Evolutionary conservation across 1,284 basidiomycete species (phyloP), one percentile per base, ranked within the genome.

Genomic region (Leccinum pachyderme): DNA sequence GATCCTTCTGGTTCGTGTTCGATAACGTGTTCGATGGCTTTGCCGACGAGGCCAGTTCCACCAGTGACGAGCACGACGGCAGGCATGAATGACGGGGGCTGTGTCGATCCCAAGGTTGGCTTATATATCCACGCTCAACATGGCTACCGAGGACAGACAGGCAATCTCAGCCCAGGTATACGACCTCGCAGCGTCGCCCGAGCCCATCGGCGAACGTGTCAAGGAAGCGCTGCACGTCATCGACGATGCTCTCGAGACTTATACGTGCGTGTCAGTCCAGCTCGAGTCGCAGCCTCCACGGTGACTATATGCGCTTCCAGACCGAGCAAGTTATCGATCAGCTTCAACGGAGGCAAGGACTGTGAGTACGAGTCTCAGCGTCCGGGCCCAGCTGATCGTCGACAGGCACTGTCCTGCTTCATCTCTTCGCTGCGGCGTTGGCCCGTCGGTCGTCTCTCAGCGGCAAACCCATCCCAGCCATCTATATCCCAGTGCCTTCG

Each of bases 291-390:
- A n/a, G 29, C 48, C 13, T 24, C 32, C 41, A 33, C 28, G 49
- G 15, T 31, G 48, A 55, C 52, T 49, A 50, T 31, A 65, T 4
- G 29, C 12, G 31, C n/a, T 45, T 25, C 50, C 60, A 86, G 91
- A 35, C 79, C 82, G 66, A 80, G 87, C 41, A 77, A 79, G 51
- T 74, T 93, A 13, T 89, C 91, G 5, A 78, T 99, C 51, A 97
- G 93, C 71, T 99, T 98, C 77, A 99, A 99, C 63, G 96, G 96
- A 12, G 96, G 96, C 45, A 99, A 99, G 72, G 96, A 99, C 69
- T 98, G 95, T 95, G 63, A 65, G 91, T 77, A 24, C 9, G 18
- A 25, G 2, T 33, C 15, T 37, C 37, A 49, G 32, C 47, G 43
- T 5, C 12, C 9, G 7, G 12, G 35, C 52, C 50, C 13, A 39